Conservation (phyloP, 768 basidiomycete species). For the Trichaptum fuscoviolaceum region DNA sequence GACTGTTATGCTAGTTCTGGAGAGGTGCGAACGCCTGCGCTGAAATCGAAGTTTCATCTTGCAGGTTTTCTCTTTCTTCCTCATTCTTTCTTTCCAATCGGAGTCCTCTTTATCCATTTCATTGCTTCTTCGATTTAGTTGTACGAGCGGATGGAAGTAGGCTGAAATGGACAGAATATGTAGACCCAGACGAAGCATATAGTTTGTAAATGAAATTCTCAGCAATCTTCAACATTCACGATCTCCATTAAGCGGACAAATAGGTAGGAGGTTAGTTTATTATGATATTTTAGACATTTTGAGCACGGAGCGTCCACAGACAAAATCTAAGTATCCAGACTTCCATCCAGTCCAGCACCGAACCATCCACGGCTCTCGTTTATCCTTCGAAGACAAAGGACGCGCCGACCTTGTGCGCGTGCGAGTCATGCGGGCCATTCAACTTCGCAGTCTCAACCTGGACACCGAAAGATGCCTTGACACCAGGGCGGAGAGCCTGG, state of each 20-base stretch:
- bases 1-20: neutral
- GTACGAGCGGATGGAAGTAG: neutral
- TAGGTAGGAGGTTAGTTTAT: neutral
- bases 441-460: conserved; percentile 92
- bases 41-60: neutral
- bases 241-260: neutral
- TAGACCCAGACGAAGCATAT: neutral
- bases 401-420: conserved; percentile 83
- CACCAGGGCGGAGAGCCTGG: conserved; percentile 89
- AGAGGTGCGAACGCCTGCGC: neutral
- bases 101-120: neutral
- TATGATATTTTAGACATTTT: conserved; percentile 2
- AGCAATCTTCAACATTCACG: neutral
- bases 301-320: neutral
- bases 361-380: conserved; percentile 8
- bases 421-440: conserved; percentile 54
- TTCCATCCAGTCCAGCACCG: neutral
- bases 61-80: neutral
- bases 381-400: conserved; percentile 62
- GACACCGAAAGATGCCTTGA: conserved; percentile 90
- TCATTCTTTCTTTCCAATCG: neutral
- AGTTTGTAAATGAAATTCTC: neutral
- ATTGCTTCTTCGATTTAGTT: neutral
- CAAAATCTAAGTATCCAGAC: neutral
- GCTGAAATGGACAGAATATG: neutral